Base-by-base conservation (phyloP, 345 rosid genomes). In the Salix caprea region DNA sequence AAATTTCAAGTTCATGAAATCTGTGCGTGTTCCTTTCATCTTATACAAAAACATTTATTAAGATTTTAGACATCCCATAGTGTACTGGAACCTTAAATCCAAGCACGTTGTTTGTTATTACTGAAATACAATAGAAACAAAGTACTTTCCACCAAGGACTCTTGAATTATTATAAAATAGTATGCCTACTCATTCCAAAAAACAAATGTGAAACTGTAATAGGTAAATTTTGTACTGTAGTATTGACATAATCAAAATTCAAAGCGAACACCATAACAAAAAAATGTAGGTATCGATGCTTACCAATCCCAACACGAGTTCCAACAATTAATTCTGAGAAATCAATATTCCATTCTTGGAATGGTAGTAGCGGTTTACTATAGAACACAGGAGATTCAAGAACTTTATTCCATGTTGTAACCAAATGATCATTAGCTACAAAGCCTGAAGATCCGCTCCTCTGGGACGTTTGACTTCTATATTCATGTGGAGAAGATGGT, bases 301-400 rank as follows among this genome's bases (percentile, higher is more conserved):
- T 84, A 96, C 99, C 99, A 75, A 96, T 94, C 58, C 99, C 98
- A 75, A 96, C 98, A 70, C 98, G 99, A 77, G 94, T 90, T 56
- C 99, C 97, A 75, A 96, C 96, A 0, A 90, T 88, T 82, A 96
- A 69, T 80, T 96, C 99, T 5, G 97, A 92, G 87, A 91, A 94
- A 86, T 94, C 94, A 84, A 96, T 96, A 81, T 90, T 86, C 99
- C 99, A 96, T 74, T 94, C 98, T 75, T 89, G 88, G 72, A 83
- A 96, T 23, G 97, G 89, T 76, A 96, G 80, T 71, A 94, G 78
- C 40, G 97, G 98, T 70, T 84, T 89, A 76, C 86, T 86, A 24
- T 87, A 87, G 84, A 90, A 94, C 91, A 86, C 80, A 48, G 89
- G 93, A 85, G 99, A 94, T 84, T 91, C 97, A 71, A 96, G 88